A percentile compares a stretch with the other conserved stretches of the same genome.
These are phyloP conservation scores for Trichoderma harzianum DNA, from an alignment of 2,329 filamentous ascomycete genomes.

Conservation along the genomic window DNA sequence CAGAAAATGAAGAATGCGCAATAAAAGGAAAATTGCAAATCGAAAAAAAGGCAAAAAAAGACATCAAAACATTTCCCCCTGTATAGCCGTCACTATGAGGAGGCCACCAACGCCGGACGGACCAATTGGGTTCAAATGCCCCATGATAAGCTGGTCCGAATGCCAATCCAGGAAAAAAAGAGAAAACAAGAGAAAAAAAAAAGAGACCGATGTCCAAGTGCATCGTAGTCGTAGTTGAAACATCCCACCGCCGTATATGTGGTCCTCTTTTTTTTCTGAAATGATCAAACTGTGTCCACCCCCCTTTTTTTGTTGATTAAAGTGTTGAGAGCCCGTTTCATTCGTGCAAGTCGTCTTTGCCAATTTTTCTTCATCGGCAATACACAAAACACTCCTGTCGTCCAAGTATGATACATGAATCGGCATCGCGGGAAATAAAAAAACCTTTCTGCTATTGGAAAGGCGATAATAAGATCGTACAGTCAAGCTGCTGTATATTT, in stretches of 20 bases:
- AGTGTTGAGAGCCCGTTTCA: not conserved
- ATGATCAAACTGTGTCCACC: not conserved
- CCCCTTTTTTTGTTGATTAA: not conserved
- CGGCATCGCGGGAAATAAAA: not conserved
- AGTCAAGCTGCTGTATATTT: slow-evolving; percentile 2
- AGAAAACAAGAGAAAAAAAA: not conserved
- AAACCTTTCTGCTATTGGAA: not conserved
- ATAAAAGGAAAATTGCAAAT: not conserved
- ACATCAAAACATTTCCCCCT: not conserved
- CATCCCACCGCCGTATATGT: not conserved
- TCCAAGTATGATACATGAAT: slow-evolving; percentile 15
- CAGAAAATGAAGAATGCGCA: not conserved
- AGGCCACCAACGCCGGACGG: slow-evolving; percentile 17
- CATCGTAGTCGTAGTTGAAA: slow-evolving; percentile 5
- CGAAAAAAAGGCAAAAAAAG: not conserved
- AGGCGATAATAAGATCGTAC: not conserved
- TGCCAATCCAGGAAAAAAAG: slow-evolving; percentile 16
- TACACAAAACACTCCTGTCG: not conserved
- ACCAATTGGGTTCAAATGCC: slow-evolving; percentile 14
- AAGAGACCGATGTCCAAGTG: slow-evolving; percentile 7
- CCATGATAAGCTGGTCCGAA: slow-evolving; percentile 15
- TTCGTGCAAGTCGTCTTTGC: slow-evolving; percentile 4
- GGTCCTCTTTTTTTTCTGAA: not conserved
- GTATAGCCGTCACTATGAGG: slow-evolving; percentile 14
- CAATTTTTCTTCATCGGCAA: not conserved